phyloP scores from a whole-genome alignment of 768 basidiomycete species.

The Amanita pallidorosea region DNA sequence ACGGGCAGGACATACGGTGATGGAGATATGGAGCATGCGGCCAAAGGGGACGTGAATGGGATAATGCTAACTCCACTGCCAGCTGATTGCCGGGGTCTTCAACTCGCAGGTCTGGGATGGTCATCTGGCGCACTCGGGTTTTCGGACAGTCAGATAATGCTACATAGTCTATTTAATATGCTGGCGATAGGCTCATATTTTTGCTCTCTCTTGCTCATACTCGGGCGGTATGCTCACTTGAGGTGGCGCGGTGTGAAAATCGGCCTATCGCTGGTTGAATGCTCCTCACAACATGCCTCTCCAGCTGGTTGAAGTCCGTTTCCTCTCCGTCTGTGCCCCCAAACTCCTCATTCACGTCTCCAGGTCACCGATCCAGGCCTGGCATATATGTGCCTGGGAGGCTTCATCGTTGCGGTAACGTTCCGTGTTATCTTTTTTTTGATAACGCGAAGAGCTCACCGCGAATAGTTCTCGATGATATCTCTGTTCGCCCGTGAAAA shows the following conservation, averaged over 20 bases:
- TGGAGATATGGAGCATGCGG: slow-evolving; percentile 79
- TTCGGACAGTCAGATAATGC: too few relatives aligned
- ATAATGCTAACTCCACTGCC: too few relatives aligned
- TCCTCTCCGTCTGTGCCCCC: background rate
- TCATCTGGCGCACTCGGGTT: background rate
- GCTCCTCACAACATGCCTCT: background rate
- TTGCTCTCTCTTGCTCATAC: too few relatives aligned
- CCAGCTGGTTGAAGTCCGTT: background rate
- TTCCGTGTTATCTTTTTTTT: background rate
- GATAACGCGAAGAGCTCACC: background rate
- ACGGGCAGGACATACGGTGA: slow-evolving; percentile 69
- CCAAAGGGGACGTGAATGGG: slow-evolving; percentile 23
- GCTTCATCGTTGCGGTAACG: slow-evolving; percentile 31
- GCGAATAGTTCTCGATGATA: slow-evolving; percentile 68
- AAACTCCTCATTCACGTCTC: background rate
- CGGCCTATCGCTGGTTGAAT: too few relatives aligned
- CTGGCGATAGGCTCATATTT: too few relatives aligned
- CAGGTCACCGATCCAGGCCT: slow-evolving; percentile 44
- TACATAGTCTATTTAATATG: too few relatives aligned
- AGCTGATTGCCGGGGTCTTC: background rate
- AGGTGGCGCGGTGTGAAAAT: too few relatives aligned
- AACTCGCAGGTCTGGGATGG: too few relatives aligned
- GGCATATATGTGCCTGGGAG: slow-evolving; percentile 56
- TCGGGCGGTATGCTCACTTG: too few relatives aligned
- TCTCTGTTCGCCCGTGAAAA: slow-evolving; percentile 78